Evolutionary conservation across 345 rosid species (phyloP), one percentile per base, ranked within the genome.

Genomic region (Noccaea caerulescens): DNA sequence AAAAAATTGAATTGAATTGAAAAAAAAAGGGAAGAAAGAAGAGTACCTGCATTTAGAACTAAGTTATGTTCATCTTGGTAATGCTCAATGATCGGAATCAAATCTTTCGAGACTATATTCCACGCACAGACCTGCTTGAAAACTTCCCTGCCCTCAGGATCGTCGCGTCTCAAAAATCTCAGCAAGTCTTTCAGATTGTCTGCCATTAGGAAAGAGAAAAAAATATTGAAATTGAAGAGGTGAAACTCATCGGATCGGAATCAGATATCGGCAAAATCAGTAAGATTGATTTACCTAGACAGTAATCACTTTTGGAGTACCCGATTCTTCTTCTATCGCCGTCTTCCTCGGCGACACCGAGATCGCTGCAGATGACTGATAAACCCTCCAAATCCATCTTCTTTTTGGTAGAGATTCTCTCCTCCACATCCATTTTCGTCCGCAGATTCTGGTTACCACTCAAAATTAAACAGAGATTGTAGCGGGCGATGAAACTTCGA

Each of bases 91-190:
- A 93, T 86, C 0, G 97, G 98, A 61, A 91, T 89, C 88, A 93
- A 78, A 70, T 91, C 86, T 76, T 93, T 91, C 1, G 94, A 80
- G 38, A 85, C 88, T 8, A 75, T 86, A 68, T 85, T 86, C 97
- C 97, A 93, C 60, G 86, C 86, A 71, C 97, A 93, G 8, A 91
- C 88, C 76, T 91, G 97, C 80, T 86, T 93, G 74, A 93, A 93
- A 9, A 86, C 98, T 65, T 81, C 84, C 42, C 98, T 86, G 61
- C 80, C 83, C 58, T 91, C 79, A 3, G 97, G 91, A 82, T 93
- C 92, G 41, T 93, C 98, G 0, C 92, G 91, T 76, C 97, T 81
- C 34, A 93, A 59, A 79, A 87, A 93, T 54, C 97, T 80, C 79
- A 92, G 76, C 76, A 92, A 69, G 73, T 90, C 98, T 78, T 90